A percentile compares a stretch with the other conserved stretches of the same genome.
Evolutionary conservation across 176 grass and related monocot species (phyloP).

Genomic region (Oryza longistaminata): DNA sequence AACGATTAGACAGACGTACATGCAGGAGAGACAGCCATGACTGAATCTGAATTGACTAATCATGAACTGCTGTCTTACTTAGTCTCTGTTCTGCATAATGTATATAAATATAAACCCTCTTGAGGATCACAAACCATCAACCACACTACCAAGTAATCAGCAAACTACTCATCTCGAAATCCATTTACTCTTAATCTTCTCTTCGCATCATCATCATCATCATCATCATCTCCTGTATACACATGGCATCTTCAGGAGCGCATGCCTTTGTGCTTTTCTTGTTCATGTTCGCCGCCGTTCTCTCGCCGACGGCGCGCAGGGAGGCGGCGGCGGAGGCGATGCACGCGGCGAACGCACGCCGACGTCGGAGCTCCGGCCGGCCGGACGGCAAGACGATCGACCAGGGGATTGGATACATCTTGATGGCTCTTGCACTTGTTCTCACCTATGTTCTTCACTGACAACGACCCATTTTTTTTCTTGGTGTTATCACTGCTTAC

Average conservation of each 20-base stretch:
- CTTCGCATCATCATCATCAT: background rate
- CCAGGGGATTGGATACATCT: background rate
- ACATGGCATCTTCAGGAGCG: background rate
- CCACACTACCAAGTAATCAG: background rate
- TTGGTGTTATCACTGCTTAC: background rate
- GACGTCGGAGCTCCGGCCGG: background rate
- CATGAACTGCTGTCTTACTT: background rate
- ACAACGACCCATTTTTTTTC: background rate
- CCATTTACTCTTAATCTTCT: background rate
- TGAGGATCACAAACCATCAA: background rate
- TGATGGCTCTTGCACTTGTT: conserved; percentile 1
- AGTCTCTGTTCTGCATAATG: background rate
- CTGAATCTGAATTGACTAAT: too few species aligned
- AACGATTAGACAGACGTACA: too few species aligned
- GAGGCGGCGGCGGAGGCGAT: background rate
- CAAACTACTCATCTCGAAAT: background rate
- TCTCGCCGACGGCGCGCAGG: background rate
- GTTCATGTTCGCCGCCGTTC: background rate
- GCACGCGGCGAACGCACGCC: background rate
- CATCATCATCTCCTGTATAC: background rate
- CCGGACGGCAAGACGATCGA: conserved; percentile 2
- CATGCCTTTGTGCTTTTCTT: background rate
- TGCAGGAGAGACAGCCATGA: too few species aligned
- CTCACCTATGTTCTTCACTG: conserved; percentile 5
- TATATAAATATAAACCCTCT: background rate